Percentiles rank a stretch among this genome's conserved stretches.
These are phyloP conservation scores for Rhizophora apiculata DNA, from an alignment of 345 rosid genomes.

Conservation along the genomic window DNA sequence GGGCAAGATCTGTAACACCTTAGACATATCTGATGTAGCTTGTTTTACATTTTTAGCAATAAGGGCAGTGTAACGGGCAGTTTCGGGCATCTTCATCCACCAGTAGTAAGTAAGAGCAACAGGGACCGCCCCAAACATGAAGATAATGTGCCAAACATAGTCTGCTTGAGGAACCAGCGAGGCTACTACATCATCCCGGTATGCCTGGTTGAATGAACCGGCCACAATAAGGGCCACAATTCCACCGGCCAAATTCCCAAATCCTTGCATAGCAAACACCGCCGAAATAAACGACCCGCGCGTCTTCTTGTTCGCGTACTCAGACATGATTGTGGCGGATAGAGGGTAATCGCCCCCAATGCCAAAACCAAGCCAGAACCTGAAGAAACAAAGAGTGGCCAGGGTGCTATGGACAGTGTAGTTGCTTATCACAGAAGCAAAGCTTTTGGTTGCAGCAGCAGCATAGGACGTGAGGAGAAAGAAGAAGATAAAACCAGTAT, in stretches of 20 bases:
- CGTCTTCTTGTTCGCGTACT: conserved; percentile 29
- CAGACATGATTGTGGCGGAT: conserved; percentile 33
- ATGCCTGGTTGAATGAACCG: conserved; percentile 14
- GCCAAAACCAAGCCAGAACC: conserved; percentile 34
- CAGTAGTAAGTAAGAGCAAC: conserved; percentile 28
- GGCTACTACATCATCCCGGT: neutral
- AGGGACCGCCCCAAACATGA: conserved; percentile 30
- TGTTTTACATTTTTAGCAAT: conserved; percentile 27
- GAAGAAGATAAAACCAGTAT: too few species aligned
- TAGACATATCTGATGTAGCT: conserved; percentile 29
- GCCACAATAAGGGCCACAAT: conserved; percentile 20
- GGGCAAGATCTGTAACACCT: conserved; percentile 13
- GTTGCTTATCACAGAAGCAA: too few species aligned
- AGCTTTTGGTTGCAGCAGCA: too few species aligned
- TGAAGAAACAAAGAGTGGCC: conserved; percentile 27
- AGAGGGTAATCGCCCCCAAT: conserved; percentile 32
- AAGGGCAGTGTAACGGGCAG: conserved; percentile 29
- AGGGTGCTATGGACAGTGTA: neutral
- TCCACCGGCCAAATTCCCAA: conserved; percentile 30
- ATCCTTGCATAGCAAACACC: conserved; percentile 35
- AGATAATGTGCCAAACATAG: conserved; percentile 27
- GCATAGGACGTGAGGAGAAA: too few species aligned
- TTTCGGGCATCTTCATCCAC: conserved; percentile 34
- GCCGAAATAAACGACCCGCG: conserved; percentile 30
- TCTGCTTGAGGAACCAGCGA: conserved; percentile 25